Evolutionary conservation across 2,329 filamentous ascomycete species (phyloP).

Genomic region (Tolypocladium nubicola): DNA sequence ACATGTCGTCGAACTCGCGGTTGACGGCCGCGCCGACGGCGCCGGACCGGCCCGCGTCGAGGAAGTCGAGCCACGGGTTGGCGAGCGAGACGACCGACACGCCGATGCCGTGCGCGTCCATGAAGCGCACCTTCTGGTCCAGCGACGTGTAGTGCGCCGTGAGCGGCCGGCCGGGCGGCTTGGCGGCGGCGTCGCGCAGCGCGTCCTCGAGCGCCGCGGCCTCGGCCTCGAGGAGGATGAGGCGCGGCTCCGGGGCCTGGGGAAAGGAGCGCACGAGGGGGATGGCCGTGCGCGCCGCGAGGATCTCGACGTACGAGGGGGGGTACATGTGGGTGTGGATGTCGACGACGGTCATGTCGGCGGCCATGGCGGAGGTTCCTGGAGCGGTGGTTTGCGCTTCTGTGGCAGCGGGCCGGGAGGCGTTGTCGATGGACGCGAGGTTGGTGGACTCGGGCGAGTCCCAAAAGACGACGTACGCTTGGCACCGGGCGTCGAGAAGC

Average conservation of each 20-base stretch:
- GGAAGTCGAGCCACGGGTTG: conserved; percentile 90
- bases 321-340: conserved; percentile 64
- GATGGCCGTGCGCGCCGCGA: conserved; percentile 49
- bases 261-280: conserved; percentile 62
- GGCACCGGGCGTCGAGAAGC: not conserved
- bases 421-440: not conserved
- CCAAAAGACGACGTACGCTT: not conserved
- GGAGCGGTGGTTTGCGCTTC: not conserved
- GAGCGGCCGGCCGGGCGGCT: conserved; percentile 67
- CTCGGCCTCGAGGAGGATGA: conserved; percentile 52
- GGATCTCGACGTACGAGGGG: conserved; percentile 50
- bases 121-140: conserved; percentile 71
- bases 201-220: conserved; percentile 36
- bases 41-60: conserved; percentile 50
- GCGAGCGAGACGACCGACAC: conserved; percentile 80
- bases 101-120: conserved; percentile 74
- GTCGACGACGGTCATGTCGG: conserved; percentile 41
- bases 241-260: conserved; percentile 44
- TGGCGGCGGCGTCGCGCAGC: conserved; percentile 40
- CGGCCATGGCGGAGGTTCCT: not conserved
- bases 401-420: not conserved
- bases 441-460: not conserved
- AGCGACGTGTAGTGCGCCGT: conserved; percentile 78
- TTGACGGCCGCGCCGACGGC: conserved; percentile 60
- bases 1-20: conserved; percentile 65